Conservation (phyloP, 2,329 filamentous ascomycete species). For the Bertia moriformis region DNA sequence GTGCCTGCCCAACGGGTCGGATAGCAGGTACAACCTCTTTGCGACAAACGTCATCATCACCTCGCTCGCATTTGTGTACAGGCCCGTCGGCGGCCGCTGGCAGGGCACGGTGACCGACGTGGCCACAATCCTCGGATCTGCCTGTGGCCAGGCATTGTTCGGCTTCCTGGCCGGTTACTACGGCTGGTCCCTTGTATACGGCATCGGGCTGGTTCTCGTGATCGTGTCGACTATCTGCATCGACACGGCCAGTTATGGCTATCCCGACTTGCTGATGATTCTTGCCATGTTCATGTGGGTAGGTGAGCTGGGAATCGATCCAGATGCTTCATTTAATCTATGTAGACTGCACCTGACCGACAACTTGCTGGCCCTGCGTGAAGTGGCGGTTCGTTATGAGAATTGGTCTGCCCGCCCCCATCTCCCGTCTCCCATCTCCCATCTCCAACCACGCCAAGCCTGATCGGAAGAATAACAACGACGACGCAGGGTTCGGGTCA, state of each 20-base stretch:
- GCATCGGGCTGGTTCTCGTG: conserved; percentile 38
- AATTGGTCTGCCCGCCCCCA: conserved; percentile 19
- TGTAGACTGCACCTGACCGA: no score
- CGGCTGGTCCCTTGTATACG: conserved; percentile 38
- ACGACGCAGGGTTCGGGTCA: conserved; percentile 47
- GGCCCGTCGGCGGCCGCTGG: conserved; percentile 26
- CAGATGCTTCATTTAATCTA: no score
- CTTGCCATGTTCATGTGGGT: conserved; percentile 33
- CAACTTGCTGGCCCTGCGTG: background rate
- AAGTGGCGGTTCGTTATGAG: conserved; percentile 39
- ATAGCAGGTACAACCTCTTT: conserved; percentile 39
- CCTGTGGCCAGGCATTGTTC: conserved; percentile 34
- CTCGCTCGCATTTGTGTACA: conserved; percentile 35
- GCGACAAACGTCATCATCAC: conserved; percentile 38
- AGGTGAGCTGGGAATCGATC: no score
- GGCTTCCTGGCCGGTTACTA: conserved; percentile 37
- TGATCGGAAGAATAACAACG: conserved; percentile 2
- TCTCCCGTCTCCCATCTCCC: background rate
- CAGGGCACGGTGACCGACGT: conserved; percentile 33
- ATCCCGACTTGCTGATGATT: conserved; percentile 32
- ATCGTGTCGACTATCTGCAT: conserved; percentile 41
- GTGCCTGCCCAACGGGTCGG: conserved; percentile 18
- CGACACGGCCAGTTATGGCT: conserved; percentile 33
- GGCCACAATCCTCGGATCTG: conserved; percentile 34
- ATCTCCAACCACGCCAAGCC: conserved; percentile 1